Conservation (phyloP, 192 early-diverging fungal genomes). For the Rhizophlyctis rosea region DNA sequence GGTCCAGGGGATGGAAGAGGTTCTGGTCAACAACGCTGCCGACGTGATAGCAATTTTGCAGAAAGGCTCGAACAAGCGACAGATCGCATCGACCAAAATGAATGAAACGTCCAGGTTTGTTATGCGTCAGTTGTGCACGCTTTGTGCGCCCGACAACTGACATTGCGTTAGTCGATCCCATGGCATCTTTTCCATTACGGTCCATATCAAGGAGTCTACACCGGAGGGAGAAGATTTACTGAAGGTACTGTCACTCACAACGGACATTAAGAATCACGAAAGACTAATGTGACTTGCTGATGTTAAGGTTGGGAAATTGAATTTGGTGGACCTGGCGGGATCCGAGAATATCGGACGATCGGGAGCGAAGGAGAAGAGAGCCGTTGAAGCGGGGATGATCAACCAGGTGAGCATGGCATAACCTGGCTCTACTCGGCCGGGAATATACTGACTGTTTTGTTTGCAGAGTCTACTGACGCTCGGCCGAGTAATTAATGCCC, state of each 20-base stretch:
- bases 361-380: constrained; percentile 77
- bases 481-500: constrained; percentile 93
- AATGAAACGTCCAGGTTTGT: constrained; percentile 84
- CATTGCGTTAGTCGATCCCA: constrained; percentile 76
- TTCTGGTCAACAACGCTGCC: constrained; percentile 63
- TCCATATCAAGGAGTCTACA: constrained; percentile 80
- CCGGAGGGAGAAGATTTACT: constrained; percentile 80
- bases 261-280: not conserved
- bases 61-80: constrained; percentile 68
- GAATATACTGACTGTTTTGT: constrained; percentile 38
- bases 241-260: constrained; percentile 44
- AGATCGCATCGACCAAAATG: constrained; percentile 80
- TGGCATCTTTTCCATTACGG: constrained; percentile 86
- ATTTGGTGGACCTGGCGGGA: constrained; percentile 94
- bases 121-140: not conserved
- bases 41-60: constrained; percentile 76
- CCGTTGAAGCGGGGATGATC: constrained; percentile 86
- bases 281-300: too few species aligned
- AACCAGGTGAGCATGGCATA: constrained; percentile 59
- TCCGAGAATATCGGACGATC: constrained; percentile 90
- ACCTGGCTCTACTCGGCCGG: constrained; percentile 43
- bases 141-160: not conserved
- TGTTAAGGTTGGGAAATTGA: constrained; percentile 78
- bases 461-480: constrained; percentile 86
- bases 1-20: constrained; percentile 80